Base-by-base conservation (phyloP, 495 filamentous ascomycete species). In the Xylaria palmicola region DNA sequence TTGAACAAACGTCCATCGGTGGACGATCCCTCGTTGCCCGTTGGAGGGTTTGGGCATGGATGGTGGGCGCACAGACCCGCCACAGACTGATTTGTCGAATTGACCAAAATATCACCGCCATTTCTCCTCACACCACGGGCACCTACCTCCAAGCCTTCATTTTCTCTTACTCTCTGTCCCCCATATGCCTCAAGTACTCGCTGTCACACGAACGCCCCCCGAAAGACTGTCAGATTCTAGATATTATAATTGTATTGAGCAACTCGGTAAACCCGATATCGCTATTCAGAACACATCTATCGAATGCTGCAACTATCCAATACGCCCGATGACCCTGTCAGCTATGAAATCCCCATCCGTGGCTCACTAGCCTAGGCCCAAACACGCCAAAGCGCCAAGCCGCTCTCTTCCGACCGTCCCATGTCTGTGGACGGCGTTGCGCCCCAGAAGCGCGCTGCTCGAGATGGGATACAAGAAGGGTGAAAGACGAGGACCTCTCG, bases 381-480 rank as follows among this genome's bases (percentile, higher is more conserved):
- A 49, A 59, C 43, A 20, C 36, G 37, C 50, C 9, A 22, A 65
- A 67, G 67, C 60, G 62, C 58, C 60, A 61, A 69, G 67, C 69
- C 55, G 32, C 69, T 67, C 60, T 72, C 56, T 67, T 61, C 64
- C 32, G 22, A 40, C 62, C 62, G 62, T 52, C 15, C 53, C 39
- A 12, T 62, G 32, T 9, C 9, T 44, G 41, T 60, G 60, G 62
- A 29, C 56, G 32, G 56, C 64, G 64, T 67, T 59, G 66, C 60
- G 67, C 64, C 49, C 64, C 62, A 62, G 54, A 49, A 26, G 20
- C 47, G 49, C 59, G 15, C 41, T 37, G 40, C 29, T 54, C 50
- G 19, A 61, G 47, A 59, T 64, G 62, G 62, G 59, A 64, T 65
- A 62, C 62, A 64, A 69, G 60, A 62, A 63, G 55, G n/a, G 62